Percentiles rank a stretch among this genome's conserved stretches.
Evolutionary conservation across 2,329 filamentous ascomycete species (phyloP).

Genomic region (Pseudogymnoascus pannorum): DNA sequence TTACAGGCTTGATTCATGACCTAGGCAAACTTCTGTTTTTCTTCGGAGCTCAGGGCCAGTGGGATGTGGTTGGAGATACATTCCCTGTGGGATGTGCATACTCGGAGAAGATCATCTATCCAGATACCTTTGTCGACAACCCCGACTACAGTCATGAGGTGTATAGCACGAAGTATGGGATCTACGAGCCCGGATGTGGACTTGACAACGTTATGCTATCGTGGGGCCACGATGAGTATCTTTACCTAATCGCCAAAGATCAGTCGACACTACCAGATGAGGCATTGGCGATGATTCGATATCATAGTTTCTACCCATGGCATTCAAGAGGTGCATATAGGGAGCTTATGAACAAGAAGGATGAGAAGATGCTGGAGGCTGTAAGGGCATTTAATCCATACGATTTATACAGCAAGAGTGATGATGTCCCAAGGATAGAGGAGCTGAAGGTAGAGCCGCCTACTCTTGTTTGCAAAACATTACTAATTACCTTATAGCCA

Average conservation of each 20-base stretch:
- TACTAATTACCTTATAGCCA: conserved; percentile 36
- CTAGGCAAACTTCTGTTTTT: conserved; percentile 72
- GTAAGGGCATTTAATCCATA: conserved; percentile 84
- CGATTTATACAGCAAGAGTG: conserved; percentile 83
- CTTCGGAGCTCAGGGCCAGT: conserved; percentile 73
- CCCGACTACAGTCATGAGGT: conserved; percentile 64
- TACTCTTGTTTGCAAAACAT: conserved; percentile 3
- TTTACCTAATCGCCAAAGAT: conserved; percentile 76
- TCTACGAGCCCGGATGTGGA: conserved; percentile 70
- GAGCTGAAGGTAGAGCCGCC: conserved; percentile 51
- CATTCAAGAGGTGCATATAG: conserved; percentile 72
- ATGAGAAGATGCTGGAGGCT: conserved; percentile 74
- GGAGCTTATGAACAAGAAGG: conserved; percentile 74
- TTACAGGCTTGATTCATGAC: conserved; percentile 68
- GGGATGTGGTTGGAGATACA: conserved; percentile 82
- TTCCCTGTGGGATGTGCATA: conserved; percentile 69
- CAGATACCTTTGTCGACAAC: conserved; percentile 68
- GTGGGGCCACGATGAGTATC: conserved; percentile 77
- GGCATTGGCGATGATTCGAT: conserved; percentile 80
- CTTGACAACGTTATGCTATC: conserved; percentile 79
- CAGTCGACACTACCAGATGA: conserved; percentile 71
- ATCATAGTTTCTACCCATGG: conserved; percentile 89
- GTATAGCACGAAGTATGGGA: conserved; percentile 67
- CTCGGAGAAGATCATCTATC: conserved; percentile 74
- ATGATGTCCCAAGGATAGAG: conserved; percentile 65